Percentiles rank a stretch among this genome's conserved stretches.
Evolutionary conservation across 306 rosid species (phyloP).

Genomic region (Lathyrus aphaca): DNA sequence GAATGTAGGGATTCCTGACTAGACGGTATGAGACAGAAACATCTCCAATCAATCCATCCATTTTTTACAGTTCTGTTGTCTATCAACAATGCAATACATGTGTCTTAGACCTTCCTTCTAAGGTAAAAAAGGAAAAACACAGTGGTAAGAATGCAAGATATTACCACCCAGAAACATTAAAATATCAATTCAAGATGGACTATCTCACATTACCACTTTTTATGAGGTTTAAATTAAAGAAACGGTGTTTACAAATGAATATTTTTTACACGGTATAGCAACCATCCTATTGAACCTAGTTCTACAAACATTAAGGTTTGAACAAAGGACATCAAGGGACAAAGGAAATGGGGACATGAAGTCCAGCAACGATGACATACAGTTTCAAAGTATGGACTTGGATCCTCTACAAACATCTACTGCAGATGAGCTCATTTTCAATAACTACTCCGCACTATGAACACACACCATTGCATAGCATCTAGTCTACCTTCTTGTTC

Average conservation of each 20-base stretch:
- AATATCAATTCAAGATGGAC: slow-evolving; percentile 8
- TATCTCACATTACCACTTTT: not conserved
- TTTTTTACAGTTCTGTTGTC: not conserved
- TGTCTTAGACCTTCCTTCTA: not conserved
- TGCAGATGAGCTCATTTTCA: slow-evolving; percentile 37
- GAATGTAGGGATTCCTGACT: not conserved
- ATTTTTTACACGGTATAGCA: slow-evolving; percentile 22
- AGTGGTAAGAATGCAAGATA: not conserved
- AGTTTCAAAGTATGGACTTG: slow-evolving; percentile 15
- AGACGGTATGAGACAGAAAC: not conserved
- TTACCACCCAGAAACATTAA: slow-evolving; percentile 7
- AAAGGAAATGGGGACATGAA: not conserved
- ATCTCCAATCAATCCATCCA: not conserved
- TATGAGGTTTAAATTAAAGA: slow-evolving; percentile 22
- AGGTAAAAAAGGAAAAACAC: not conserved
- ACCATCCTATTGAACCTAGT: slow-evolving; percentile 30
- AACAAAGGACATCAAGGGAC: not conserved
- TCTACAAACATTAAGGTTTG: slow-evolving; percentile 29
- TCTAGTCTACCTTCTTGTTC: slow-evolving; percentile 36
- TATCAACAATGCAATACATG: not conserved
- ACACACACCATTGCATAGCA: slow-evolving; percentile 21
- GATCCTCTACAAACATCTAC: slow-evolving; percentile 8
- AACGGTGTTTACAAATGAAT: slow-evolving; percentile 35
- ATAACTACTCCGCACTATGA: slow-evolving; percentile 27
- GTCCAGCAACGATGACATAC: slow-evolving; percentile 9